Evolutionary conservation across 1,284 basidiomycete species (phyloP), one percentile per base, ranked within the genome.

Genomic region (Puccinia polysora): DNA sequence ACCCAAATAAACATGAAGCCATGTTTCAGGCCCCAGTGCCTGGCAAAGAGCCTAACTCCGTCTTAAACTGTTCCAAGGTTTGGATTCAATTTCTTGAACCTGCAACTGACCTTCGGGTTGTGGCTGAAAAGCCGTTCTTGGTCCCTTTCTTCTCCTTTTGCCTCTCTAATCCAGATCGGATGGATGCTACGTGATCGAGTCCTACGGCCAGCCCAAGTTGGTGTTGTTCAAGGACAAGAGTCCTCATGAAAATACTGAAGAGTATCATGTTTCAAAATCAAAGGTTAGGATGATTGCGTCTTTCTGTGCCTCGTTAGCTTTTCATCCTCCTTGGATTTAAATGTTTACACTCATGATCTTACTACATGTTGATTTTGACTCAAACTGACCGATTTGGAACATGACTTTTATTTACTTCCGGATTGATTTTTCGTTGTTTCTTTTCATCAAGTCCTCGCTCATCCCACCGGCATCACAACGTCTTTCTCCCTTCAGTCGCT

Each of bases 1-100:
- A 98, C 81, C 95, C 95, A 36, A 96, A 95, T 81, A 81, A 84
- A 58, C 95, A 97, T 80, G 95, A 98, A 82, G 95, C 96, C 6
- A 84, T 96, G 38, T 97, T 91, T 83, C 91, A 95, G 82, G 90
- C 87, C 23, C 93, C 94, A n/a, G 85, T 95, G 70, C 83, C 83
- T 1, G 89, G 86, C 49, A 93, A 91, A 82, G 88, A 88, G 78
- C 87, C 91, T 1, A 94, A 94, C 23, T 89, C 89, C 3, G 89
- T 98, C 45, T 85, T 96, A 67, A 90, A 97, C 78, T 91, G 90
- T 79, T 89, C 90, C 80, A 95, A 96, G 83, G 84, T 85, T 68
- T 94, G 95, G 12, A 97, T 32, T 14, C 10, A 28, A 10, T 0
- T 49, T 2, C n/a, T 28, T 25, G 15, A 2, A 49, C 12, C 23